A percentile compares a stretch with the other conserved stretches of the same genome.
These are phyloP conservation scores for Fusarium sp. DNA, from an alignment of 2,329 filamentous ascomycete species.

Conservation along the genomic window DNA sequence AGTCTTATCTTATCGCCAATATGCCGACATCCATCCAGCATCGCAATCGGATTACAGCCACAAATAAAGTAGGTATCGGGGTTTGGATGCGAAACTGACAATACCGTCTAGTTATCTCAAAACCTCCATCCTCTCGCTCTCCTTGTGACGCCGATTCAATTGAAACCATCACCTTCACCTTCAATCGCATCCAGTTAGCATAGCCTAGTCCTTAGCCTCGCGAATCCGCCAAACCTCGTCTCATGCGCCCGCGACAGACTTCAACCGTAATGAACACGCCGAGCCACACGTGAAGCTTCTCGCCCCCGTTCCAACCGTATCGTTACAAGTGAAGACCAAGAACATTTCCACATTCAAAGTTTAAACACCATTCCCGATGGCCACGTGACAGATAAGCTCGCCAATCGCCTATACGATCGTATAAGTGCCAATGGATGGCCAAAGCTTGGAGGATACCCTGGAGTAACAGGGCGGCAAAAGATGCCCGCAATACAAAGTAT, in stretches of 20 bases:
- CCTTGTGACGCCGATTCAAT: conserved; percentile 3
- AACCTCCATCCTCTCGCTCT: neutral
- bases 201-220: conserved; percentile 21
- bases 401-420: conserved; percentile 15
- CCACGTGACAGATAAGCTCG: conserved; percentile 19
- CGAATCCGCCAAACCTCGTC: conserved; percentile 7
- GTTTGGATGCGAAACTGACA: conserved; percentile 33
- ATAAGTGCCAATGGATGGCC: neutral
- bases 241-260: conserved; percentile 6
- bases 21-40: neutral
- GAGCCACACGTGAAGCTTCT: conserved; percentile 22
- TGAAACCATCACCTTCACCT: conserved; percentile 4
- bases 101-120: conserved; percentile 16
- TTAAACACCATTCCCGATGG: conserved; percentile 16
- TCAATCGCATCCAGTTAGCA: conserved; percentile 23
- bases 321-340: conserved; percentile 18
- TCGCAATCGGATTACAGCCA: neutral
- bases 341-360: conserved; percentile 3
- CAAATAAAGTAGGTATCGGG: conserved; percentile 35
- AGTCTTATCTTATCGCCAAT: neutral
- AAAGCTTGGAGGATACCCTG: neutral
- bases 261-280: conserved; percentile 10
- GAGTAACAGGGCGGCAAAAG: neutral
- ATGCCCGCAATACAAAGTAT: neutral
- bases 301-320: neutral